A percentile compares a stretch with the other conserved stretches of the same genome.
phyloP scores from a whole-genome alignment of 2,329 filamentous ascomycete genomes.

The Fusarium vanettenii region DNA sequence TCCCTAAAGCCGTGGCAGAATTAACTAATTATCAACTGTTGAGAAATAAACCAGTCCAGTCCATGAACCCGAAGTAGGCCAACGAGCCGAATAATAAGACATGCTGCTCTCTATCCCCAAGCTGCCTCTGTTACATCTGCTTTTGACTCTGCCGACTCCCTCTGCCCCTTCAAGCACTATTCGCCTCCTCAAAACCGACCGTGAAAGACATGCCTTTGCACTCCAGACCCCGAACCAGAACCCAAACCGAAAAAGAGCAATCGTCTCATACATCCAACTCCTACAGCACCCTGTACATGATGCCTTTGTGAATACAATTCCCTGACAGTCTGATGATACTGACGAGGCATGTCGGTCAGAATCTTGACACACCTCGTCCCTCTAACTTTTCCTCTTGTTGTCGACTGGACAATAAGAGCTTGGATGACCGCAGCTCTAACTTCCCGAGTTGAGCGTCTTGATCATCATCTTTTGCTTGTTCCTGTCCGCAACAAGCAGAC shows the following conservation, averaged over 20 bases:
- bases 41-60: not conserved
- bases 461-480: conserved; percentile 79
- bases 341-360: not conserved
- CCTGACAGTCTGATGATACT: conserved; percentile 12
- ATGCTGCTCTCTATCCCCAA: not conserved
- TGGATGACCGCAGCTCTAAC: not conserved
- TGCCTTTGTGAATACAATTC: conserved; percentile 11
- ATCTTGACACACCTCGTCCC: not conserved
- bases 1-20: not conserved
- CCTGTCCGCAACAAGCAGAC: conserved; percentile 76
- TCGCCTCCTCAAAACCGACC: conserved; percentile 22
- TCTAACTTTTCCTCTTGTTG: not conserved
- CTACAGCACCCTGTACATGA: conserved; percentile 26
- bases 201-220: conserved; percentile 16
- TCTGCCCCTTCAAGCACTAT: conserved; percentile 14
- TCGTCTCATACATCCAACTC: conserved; percentile 39
- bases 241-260: conserved; percentile 21
- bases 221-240: conserved; percentile 10
- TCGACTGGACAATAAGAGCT: not conserved
- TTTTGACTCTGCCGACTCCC: not conserved
- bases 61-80: not conserved
- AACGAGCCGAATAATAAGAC: not conserved
- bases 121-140: not conserved
- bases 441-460: conserved; percentile 69
- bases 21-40: not conserved